Evolutionary conservation across 176 grass and related monocot species (phyloP), one percentile per base, ranked within the genome.

Genomic region (Oryza coarctata): DNA sequence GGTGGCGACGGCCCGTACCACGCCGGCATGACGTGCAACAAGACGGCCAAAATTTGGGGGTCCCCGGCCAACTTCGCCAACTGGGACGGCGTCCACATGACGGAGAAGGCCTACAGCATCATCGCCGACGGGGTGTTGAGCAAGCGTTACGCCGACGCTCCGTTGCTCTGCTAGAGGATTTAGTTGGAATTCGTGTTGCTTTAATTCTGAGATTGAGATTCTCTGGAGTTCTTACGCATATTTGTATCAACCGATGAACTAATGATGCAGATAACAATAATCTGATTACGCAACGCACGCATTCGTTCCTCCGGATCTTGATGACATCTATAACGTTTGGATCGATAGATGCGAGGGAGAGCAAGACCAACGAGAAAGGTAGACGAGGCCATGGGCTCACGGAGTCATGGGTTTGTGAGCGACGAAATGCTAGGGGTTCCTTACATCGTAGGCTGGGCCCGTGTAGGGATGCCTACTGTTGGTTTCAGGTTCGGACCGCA

Each of bases 41-140:
- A 70, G 14, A 7, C 33, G 22, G 9, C 91, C 1, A 70, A 26
- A 4, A 6, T 93, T 22, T 83, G 74, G 60, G 36, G 68, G 1
- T 22, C 75, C 71, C 88, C 82, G 0, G 45, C 25, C 3, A 88
- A 40, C 15, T 85, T 65, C 32, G 49, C 86, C 7, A 89, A 64
- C 41, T 92, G 86, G 90, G 86, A 92, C 15, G 69, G 70, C 0
- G 7, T 86, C 47, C 86, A 92, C 75, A 58, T 80, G 57, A 92
- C 90, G 7, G 86, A 89, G 45, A 84, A 80, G 18, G 65, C 69
- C 4, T 89, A 89, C 79, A n/a, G 4, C 1, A 3, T 74, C 33
- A 77, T 89, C 27, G 86, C 83, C 58, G 2, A 76, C 14, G 86
- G 86, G 12, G 49, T 92, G 20, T 39, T 89, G 4, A 23, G 45